A percentile compares a stretch with the other conserved stretches of the same genome.
Evolutionary conservation across 2,329 filamentous ascomycete genomes (phyloP).

Genomic region (Clonostachys sp.): DNA sequence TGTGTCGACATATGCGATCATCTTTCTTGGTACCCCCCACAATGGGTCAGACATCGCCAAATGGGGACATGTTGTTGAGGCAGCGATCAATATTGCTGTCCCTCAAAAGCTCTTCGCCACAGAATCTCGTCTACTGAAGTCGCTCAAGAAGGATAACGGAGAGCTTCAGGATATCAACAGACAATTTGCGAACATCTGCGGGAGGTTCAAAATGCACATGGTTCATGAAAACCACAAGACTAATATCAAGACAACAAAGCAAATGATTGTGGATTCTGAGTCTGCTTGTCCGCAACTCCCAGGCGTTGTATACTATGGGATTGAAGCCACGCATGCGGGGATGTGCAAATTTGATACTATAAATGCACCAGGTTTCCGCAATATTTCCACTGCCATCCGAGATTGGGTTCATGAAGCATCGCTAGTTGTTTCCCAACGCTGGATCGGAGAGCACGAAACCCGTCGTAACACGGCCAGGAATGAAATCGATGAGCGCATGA

Average conservation of each 20-base stretch:
- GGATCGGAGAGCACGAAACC: constrained; percentile 52
- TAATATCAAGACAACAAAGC: constrained; percentile 59
- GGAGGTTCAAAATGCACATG: constrained; percentile 69
- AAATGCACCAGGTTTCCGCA: constrained; percentile 60
- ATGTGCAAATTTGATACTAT: constrained; percentile 70
- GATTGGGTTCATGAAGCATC: constrained; percentile 52
- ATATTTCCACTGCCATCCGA: constrained; percentile 40
- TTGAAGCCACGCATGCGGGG: constrained; percentile 63
- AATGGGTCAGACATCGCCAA: constrained; percentile 63
- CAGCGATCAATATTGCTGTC: constrained; percentile 60
- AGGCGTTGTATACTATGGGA: constrained; percentile 67
- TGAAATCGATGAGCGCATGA: too few relatives aligned
- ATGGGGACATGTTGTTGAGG: constrained; percentile 64
- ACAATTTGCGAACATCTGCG: constrained; percentile 67
- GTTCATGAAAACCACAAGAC: constrained; percentile 72
- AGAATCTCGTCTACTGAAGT: constrained; percentile 63
- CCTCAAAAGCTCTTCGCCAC: constrained; percentile 64
- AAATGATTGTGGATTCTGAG: constrained; percentile 62
- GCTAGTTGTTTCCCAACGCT: constrained; percentile 47
- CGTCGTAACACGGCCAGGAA: too few relatives aligned
- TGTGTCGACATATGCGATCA: constrained; percentile 69
- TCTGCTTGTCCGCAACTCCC: constrained; percentile 67
- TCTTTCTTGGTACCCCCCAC: constrained; percentile 76
- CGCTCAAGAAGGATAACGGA: constrained; percentile 70
- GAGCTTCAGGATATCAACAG: constrained; percentile 70